Evolutionary conservation across 2,329 filamentous ascomycete species (phyloP).

Genomic region (Neoarthrinium moseri): DNA sequence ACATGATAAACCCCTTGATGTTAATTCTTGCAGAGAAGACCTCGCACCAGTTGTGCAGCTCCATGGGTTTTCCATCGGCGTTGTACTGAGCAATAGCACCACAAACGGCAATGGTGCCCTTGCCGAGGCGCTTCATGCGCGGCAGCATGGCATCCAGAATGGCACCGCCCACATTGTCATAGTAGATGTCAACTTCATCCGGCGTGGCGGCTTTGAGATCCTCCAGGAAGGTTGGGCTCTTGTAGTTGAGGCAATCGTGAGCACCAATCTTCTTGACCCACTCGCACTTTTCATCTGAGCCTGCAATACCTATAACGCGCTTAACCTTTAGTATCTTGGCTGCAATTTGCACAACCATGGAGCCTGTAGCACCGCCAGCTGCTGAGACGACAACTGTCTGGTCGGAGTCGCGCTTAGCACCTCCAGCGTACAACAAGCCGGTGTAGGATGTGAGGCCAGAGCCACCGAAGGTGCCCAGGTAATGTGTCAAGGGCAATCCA

Average conservation of each 20-base stretch:
- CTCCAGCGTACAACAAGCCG: not conserved
- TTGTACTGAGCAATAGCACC: conserved; percentile 25
- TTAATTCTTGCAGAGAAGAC: conserved; percentile 27
- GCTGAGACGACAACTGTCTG: conserved; percentile 23
- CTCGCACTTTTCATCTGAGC: conserved; percentile 28
- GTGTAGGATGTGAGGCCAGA: conserved; percentile 16
- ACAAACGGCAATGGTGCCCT: conserved; percentile 31
- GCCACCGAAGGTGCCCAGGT: conserved; percentile 25
- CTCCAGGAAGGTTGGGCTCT: conserved; percentile 37
- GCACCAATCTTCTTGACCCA: conserved; percentile 47
- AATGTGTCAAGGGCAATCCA: conserved; percentile 22
- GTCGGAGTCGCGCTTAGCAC: not conserved
- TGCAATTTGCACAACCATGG: conserved; percentile 48
- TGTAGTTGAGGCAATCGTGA: conserved; percentile 54
- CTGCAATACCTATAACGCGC: conserved; percentile 35
- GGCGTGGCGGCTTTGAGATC: conserved; percentile 15
- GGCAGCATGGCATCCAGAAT: conserved; percentile 42
- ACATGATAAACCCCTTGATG: conserved; percentile 37
- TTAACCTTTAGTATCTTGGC: conserved; percentile 43
- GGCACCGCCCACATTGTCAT: conserved; percentile 45
- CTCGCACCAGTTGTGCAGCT: conserved; percentile 27
- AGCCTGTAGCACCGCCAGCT: conserved; percentile 43
- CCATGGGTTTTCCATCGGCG: conserved; percentile 20
- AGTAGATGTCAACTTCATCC: conserved; percentile 46
- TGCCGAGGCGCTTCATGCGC: conserved; percentile 35